Evolutionary conservation across 768 basidiomycete species (phyloP).

Genomic region (Lactifluus piperatus): DNA sequence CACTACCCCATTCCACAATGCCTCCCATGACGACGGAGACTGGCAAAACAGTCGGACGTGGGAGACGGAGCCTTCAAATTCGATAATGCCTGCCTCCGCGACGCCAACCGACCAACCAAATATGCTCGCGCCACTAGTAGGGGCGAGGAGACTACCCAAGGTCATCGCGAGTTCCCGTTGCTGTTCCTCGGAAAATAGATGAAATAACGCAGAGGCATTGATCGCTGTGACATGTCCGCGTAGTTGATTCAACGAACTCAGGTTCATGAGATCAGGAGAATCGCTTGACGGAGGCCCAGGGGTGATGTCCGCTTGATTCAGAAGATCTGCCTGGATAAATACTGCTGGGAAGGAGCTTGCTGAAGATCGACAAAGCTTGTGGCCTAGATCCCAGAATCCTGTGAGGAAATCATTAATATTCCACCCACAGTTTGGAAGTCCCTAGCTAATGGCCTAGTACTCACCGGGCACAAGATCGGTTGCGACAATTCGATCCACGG

Average conservation of each 20-base stretch:
- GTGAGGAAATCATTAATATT: not conserved
- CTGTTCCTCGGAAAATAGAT: conserved; percentile 35
- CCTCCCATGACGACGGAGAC: conserved; percentile 10
- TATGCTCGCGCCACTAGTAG: conserved; percentile 37
- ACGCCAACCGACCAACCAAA: conserved; percentile 37
- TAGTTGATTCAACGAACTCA: conserved; percentile 37
- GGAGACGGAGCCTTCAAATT: conserved; percentile 12
- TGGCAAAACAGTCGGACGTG: conserved; percentile 11
- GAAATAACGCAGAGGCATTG: conserved; percentile 42
- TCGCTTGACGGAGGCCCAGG: not conserved
- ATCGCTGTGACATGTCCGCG: conserved; percentile 40
- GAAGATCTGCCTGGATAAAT: conserved; percentile 48
- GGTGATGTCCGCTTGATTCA: conserved; percentile 24
- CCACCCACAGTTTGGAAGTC: not conserved
- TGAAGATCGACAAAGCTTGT: conserved; percentile 48
- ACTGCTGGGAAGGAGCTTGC: conserved; percentile 42
- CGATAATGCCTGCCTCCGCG: conserved; percentile 26
- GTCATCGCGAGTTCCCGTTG: conserved; percentile 36
- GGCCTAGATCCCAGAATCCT: conserved; percentile 57
- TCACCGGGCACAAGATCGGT: conserved; percentile 33
- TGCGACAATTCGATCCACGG: conserved; percentile 31
- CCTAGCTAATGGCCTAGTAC: not conserved
- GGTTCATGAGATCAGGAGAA: conserved; percentile 25
- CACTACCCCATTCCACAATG: conserved; percentile 12
- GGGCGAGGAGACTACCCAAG: conserved; percentile 36